A percentile compares a stretch with the other conserved stretches of the same genome.
These are phyloP conservation scores for Jasminum sambac DNA, from an alignment of 257 asterid species.

Conservation along the genomic window DNA sequence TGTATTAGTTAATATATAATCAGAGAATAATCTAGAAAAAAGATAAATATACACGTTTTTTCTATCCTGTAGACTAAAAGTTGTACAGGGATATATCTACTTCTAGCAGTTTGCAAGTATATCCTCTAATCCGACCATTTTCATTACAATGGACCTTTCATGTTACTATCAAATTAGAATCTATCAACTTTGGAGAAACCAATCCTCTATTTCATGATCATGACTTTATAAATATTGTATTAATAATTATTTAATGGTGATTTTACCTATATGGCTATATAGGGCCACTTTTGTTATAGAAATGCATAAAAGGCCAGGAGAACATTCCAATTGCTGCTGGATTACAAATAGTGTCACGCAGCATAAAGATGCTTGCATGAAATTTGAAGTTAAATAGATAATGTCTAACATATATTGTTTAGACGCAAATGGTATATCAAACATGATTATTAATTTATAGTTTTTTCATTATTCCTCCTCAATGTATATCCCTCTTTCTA, in stretches of 20 bases:
- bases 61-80: background rate
- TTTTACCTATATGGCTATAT: slow-evolving; percentile 8
- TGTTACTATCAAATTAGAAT: background rate
- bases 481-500: too few species aligned
- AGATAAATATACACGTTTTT: too few species aligned
- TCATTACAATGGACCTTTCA: background rate
- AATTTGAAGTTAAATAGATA: too few species aligned
- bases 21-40: too few species aligned
- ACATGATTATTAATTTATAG: too few species aligned
- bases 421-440: too few species aligned
- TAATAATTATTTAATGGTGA: slow-evolving; percentile 15
- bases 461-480: too few species aligned
- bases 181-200: background rate
- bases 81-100: slow-evolving; percentile 1
- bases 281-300: background rate
- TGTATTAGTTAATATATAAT: too few species aligned
- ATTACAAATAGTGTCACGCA: too few species aligned
- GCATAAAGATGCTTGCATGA: too few species aligned
- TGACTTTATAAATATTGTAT: background rate
- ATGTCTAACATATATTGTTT: too few species aligned
- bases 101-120: slow-evolving; percentile 15
- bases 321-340: too few species aligned
- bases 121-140: background rate
- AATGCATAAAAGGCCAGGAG: background rate
- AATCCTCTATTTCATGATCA: slow-evolving; percentile 1